Evolutionary conservation across 2,329 filamentous ascomycete genomes (phyloP), one percentile per base, ranked within the genome.

Genomic region (Penicillium sp.): DNA sequence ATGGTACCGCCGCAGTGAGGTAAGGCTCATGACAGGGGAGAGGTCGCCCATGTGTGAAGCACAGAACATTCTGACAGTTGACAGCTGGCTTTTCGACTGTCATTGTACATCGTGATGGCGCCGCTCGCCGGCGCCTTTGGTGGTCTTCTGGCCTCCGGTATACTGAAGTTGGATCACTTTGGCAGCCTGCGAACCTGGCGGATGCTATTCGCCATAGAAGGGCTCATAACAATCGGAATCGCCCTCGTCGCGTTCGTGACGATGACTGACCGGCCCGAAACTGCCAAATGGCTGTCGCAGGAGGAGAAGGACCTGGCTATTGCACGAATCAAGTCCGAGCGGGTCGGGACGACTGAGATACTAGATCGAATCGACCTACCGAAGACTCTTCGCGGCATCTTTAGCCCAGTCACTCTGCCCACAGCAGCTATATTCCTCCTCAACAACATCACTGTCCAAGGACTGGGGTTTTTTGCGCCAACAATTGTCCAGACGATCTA

Each of bases 121-220:
- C 83, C 84, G 0, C 71, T 88, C 0, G 84, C 84, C 0, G 84
- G 84, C 3, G 84, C 84, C 0, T 88, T 88, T 54, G 84, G 85
- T 18, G 85, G 85, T 0, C 72, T 88, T 0, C 70, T 88, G 0
- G 80, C 80, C 0, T 80, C 62, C 2, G 84, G 71, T 1, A 88
- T 88, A 53, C 72, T 87, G 18, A 81, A 70, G 2, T 73, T 88
- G 1, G 68, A 78, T 45, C 65, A 72, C 49, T 80, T 86, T 51
- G 83, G 81, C 5, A 63, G 70, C 4, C 66, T 86, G 0, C 70
- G 68, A 25, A 68, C 66, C 4, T 88, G 84, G 84, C 72, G 83
- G 6, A 85, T 86, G 82, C 85, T 87, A 44, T 87, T 87, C 46
- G 77, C 76, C 4, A 80, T 87, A n/a, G 84, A 87, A 61, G 84